Conservation (phyloP, 2,329 filamentous ascomycete genomes). For the Penicillium sp. region DNA sequence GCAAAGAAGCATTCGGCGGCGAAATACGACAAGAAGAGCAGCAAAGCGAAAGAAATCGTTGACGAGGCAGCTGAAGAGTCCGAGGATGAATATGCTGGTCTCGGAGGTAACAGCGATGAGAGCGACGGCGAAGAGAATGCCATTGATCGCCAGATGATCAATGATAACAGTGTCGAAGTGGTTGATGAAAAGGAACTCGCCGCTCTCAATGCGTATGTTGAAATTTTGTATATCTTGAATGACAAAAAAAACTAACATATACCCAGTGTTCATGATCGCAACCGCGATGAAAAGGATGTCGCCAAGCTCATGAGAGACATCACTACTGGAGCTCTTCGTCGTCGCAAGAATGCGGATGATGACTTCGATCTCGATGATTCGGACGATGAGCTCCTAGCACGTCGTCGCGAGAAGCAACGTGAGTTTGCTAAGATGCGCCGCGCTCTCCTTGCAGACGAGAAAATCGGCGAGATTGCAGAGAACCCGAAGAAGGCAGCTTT, state of each 20-base stretch:
- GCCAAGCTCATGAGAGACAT: slow-evolving; percentile 92
- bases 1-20: slow-evolving; percentile 56
- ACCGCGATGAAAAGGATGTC: slow-evolving; percentile 79
- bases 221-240: neutral
- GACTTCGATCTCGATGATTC: slow-evolving; percentile 86
- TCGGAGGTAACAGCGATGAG: slow-evolving; percentile 87
- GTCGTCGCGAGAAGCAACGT: slow-evolving; percentile 75
- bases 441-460: slow-evolving; percentile 82
- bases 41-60: slow-evolving; percentile 80
- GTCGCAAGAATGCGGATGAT: slow-evolving; percentile 69
- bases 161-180: slow-evolving; percentile 75
- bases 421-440: slow-evolving; percentile 92
- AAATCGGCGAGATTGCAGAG: slow-evolving; percentile 83
- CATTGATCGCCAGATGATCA: slow-evolving; percentile 83
- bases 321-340: slow-evolving; percentile 80
- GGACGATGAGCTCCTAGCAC: slow-evolving; percentile 74
- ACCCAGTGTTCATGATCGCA: slow-evolving; percentile 71
- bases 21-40: slow-evolving; percentile 77
- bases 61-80: slow-evolving; percentile 96
- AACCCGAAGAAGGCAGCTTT: slow-evolving; percentile 90
- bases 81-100: slow-evolving; percentile 93
- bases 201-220: slow-evolving; percentile 80
- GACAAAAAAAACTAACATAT: slow-evolving; percentile 23
- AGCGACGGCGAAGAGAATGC: slow-evolving; percentile 74
- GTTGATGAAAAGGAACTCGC: slow-evolving; percentile 78